A percentile compares a stretch with the other conserved stretches of the same genome.
Conservation (phyloP, 805 yeast genomes). For the Nakazawaea ambrosiae region DNA sequence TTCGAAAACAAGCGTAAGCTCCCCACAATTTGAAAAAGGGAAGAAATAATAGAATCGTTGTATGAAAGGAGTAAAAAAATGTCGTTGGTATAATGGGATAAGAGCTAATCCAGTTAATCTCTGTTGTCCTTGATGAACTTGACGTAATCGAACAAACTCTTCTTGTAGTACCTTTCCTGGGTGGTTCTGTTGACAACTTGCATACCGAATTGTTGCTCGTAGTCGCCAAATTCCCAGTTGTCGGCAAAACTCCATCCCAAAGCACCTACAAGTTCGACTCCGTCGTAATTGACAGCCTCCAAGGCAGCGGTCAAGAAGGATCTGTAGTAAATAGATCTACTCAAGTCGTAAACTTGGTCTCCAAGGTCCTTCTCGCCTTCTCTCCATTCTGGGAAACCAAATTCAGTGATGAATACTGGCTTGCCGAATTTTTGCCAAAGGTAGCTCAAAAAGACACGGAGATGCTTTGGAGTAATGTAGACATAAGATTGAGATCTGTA, state of each 20-base stretch:
- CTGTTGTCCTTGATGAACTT: constrained; percentile 4
- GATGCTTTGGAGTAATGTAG: constrained; percentile 19
- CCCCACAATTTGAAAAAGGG: too few relatives aligned
- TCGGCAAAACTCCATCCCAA: constrained; percentile 28
- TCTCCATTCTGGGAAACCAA: constrained; percentile 26
- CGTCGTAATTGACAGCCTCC: constrained; percentile 19
- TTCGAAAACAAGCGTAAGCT: too few relatives aligned
- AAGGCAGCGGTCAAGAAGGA: constrained; percentile 22
- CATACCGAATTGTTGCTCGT: constrained; percentile 18
- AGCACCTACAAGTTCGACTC: constrained; percentile 23
- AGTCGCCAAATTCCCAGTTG: constrained; percentile 27
- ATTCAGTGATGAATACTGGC: constrained; percentile 26
- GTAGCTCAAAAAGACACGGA: constrained; percentile 22
- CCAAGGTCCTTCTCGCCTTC: constrained; percentile 20
- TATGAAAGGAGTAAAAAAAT: too few relatives aligned
- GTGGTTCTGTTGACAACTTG: constrained; percentile 23
- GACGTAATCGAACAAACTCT: constrained; percentile 12
- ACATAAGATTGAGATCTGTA: constrained; percentile 19
- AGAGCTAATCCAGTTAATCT: too few relatives aligned
- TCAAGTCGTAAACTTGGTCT: constrained; percentile 23
- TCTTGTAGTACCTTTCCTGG: constrained; percentile 21
- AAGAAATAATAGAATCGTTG: too few relatives aligned
- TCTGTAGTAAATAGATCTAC: constrained; percentile 24
- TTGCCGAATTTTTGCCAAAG: constrained; percentile 19
- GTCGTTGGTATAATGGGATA: too few relatives aligned